Conservation (phyloP, 148 eudicot species). For the Persicaria tinctoria region DNA sequence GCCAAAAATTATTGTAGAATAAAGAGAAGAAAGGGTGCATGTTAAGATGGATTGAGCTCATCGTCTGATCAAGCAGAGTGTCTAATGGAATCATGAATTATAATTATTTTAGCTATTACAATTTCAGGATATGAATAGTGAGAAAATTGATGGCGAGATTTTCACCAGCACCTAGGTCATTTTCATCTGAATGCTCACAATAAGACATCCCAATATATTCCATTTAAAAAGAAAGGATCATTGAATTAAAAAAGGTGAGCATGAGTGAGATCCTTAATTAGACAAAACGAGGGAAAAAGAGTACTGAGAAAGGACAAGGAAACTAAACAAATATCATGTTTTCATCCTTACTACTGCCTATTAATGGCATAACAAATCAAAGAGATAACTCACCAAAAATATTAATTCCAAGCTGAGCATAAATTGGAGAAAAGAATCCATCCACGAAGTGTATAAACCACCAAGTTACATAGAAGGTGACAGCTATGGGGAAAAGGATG, state of each 20-base stretch:
- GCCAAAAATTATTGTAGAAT: not conserved
- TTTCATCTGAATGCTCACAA: not conserved
- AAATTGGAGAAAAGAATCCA: slow-evolving; percentile 83
- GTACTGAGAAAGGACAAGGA: not conserved
- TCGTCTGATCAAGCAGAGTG: not conserved
- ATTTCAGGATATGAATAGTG: not conserved
- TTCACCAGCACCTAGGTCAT: not conserved
- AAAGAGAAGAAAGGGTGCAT: not conserved
- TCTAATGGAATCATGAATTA: not conserved
- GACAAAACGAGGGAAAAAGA: not conserved
- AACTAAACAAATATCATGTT: not conserved
- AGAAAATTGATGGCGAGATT: not conserved
- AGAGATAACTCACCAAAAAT: slow-evolving; percentile 54
- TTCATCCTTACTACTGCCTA: not conserved
- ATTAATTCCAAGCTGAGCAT: slow-evolving; percentile 78
- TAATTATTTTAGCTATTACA: not conserved
- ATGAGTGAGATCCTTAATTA: not conserved
- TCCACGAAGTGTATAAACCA: slow-evolving; percentile 91
- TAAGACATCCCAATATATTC: not conserved
- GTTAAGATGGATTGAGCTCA: not conserved
- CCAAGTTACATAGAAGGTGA: slow-evolving; percentile 84
- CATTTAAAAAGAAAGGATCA: not conserved
- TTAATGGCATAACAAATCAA: not conserved
- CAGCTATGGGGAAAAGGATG: slow-evolving; percentile 75
- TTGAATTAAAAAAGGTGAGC: too few relatives aligned